These are phyloP conservation scores for Danielia reshetovae DNA, from an alignment of 805 yeast species.

Conservation along the genomic window DNA sequence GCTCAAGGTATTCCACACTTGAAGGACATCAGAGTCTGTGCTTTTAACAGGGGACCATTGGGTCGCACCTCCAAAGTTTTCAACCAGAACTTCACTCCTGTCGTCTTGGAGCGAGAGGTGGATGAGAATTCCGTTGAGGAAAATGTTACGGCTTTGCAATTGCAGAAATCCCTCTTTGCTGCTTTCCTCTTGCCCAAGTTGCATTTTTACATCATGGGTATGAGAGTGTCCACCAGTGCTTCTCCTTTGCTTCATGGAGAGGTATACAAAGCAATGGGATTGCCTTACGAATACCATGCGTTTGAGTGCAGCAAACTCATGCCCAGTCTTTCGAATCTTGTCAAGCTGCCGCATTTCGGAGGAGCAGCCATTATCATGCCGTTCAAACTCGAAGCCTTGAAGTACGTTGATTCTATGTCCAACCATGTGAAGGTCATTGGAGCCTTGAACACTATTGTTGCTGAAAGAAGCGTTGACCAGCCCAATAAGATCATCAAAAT, in stretches of 20 bases:
- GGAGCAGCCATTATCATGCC: slow-evolving; percentile 16
- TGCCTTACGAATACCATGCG: slow-evolving; percentile 8
- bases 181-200: slow-evolving; percentile 10
- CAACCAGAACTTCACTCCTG: slow-evolving; percentile 12
- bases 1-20: slow-evolving; percentile 2
- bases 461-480: slow-evolving; percentile 7
- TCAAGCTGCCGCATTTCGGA: slow-evolving; percentile 13
- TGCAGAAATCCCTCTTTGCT: slow-evolving; percentile 6
- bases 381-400: slow-evolving; percentile 9
- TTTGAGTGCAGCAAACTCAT: slow-evolving; percentile 10
- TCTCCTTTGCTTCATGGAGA: slow-evolving; percentile 12
- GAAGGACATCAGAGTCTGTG: slow-evolving; percentile 4
- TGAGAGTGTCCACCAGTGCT: slow-evolving; percentile 7
- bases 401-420: slow-evolving; percentile 11
- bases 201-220: slow-evolving; percentile 14
- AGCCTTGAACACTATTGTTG: slow-evolving; percentile 11
- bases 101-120: not conserved
- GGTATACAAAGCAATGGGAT: slow-evolving; percentile 12
- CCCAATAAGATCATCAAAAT: slow-evolving; percentile 9
- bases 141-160: slow-evolving; percentile 1
- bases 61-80: slow-evolving; percentile 12
- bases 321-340: slow-evolving; percentile 4
- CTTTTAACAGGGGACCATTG: slow-evolving; percentile 10
- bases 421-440: slow-evolving; percentile 15
- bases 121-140: not conserved